These are phyloP conservation scores for Cercophora newfieldiana DNA, from an alignment of 495 filamentous ascomycete genomes.

Conservation along the genomic window DNA sequence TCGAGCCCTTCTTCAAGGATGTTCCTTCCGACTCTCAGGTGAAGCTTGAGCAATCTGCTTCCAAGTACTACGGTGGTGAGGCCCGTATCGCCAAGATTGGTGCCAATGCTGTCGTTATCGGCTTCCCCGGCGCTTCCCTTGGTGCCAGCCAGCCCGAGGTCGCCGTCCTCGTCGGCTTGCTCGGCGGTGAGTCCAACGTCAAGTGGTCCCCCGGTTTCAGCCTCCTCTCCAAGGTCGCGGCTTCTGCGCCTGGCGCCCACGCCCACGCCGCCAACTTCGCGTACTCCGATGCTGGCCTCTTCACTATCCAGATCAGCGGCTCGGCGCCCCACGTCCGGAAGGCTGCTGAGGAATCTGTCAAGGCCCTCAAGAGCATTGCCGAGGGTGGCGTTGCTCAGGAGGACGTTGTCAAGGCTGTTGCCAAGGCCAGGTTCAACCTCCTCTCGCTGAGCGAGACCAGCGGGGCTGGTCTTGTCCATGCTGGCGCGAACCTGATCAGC, in stretches of 20 bases:
- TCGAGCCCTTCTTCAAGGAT: constrained; percentile 79
- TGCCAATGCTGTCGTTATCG: constrained; percentile 79
- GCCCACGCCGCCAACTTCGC: constrained; percentile 71
- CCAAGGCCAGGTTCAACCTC: constrained; percentile 90
- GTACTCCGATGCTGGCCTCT: constrained; percentile 93
- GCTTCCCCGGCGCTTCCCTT: constrained; percentile 85
- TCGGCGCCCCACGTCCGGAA: constrained; percentile 62
- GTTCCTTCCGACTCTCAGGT: constrained; percentile 42
- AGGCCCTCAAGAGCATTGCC: constrained; percentile 75
- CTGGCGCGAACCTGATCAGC: constrained; percentile 62
- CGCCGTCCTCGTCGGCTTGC: constrained; percentile 81
- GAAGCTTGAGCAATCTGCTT: constrained; percentile 45
- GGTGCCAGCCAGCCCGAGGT: constrained; percentile 83
- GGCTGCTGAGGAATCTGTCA: constrained; percentile 64
- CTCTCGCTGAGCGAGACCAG: constrained; percentile 79
- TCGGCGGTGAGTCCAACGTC: constrained; percentile 86
- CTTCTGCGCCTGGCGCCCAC: constrained; percentile 62
- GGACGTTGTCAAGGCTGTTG: constrained; percentile 85
- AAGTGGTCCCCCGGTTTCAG: constrained; percentile 97
- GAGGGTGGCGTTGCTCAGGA: constrained; percentile 75
- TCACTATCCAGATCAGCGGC: constrained; percentile 77
- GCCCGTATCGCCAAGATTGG: constrained; percentile 76
- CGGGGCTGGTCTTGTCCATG: constrained; percentile 64
- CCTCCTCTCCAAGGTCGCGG: constrained; percentile 74
- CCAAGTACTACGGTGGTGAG: constrained; percentile 93